phyloP scores from a whole-genome alignment of 805 yeast genomes.

The Candida vartiovaarae region DNA sequence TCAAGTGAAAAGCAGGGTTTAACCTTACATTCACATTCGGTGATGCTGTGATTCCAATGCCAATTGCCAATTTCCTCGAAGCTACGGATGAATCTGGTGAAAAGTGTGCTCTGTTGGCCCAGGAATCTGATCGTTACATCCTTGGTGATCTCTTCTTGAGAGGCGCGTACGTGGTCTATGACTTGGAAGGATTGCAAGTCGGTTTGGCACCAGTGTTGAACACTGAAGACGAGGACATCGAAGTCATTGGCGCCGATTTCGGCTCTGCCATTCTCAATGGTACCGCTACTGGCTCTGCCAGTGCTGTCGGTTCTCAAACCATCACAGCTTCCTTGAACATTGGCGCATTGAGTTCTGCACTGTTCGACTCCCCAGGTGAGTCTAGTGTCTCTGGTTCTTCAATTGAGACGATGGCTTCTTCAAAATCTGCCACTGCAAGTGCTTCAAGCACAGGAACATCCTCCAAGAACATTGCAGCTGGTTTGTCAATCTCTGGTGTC shows the following conservation, averaged over 20 bases:
- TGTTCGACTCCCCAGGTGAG: too few species aligned
- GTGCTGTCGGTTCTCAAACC: neutral
- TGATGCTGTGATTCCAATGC: neutral
- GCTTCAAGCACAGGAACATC: neutral
- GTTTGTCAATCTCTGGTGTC: too few species aligned
- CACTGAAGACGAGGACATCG: neutral
- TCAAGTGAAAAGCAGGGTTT: neutral
- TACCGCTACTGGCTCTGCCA: neutral
- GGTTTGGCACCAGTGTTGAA: conserved; percentile 38
- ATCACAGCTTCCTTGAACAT: too few species aligned
- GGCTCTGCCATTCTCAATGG: neutral
- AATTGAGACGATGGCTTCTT: too few species aligned
- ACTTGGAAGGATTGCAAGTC: conserved; percentile 49
- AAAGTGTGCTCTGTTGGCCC: conserved; percentile 4
- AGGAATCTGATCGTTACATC: conserved; percentile 28
- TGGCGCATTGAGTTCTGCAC: too few species aligned
- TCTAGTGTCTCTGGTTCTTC: neutral
- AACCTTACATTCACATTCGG: neutral
- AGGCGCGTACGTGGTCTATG: conserved; percentile 60
- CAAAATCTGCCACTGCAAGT: neutral
- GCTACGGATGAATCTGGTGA: neutral
- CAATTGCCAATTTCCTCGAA: conserved; percentile 1
- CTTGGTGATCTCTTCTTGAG: conserved; percentile 65
- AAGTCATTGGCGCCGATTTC: neutral
- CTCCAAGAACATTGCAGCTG: too few species aligned